Evolutionary conservation across 2,329 filamentous ascomycete genomes (phyloP), one percentile per base, ranked within the genome.

Genomic region (Aspergillus pseudotamarii): DNA sequence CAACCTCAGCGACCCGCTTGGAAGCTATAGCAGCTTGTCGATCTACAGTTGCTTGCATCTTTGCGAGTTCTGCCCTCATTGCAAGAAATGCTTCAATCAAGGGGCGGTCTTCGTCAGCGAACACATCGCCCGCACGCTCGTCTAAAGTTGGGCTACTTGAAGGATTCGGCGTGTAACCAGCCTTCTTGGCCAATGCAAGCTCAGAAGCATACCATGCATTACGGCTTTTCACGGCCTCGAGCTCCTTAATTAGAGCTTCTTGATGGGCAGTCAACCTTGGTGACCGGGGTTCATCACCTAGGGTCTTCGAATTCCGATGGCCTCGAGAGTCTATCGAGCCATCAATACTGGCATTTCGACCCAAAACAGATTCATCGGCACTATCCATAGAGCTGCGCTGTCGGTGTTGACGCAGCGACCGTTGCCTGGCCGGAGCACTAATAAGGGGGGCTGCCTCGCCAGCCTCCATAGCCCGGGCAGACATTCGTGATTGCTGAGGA

Each of bases 151-250:
- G 89, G 72, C 87, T 91, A 30, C 88, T 85, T 1, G 89, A 88
- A 3, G 88, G 82, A 66, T 87, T 93, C 19, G 92, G 86, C 8
- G 88, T 85, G 73, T 98, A 99, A 6, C 95, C 95, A 46, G 92
- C 88, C 78, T 97, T 97, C 57, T 91, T 89, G 8, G 95, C 96
- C 66, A 99, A 83, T 62, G 96, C 93, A 53, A 99, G 83, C 78
- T 99, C 95, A 0, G 94, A 97, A 9, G 93, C 93, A 77, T 96
- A 97, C 95, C 95, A 99, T 0, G 94, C 94, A 78, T 97, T 98
- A 58, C 91, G 88, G 73, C 91, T 95, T 72, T 92, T 92, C 4
- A 90, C 86, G 10, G 88, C 85, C 74, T 99, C 94, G 2, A 99
- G 84, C 75, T 99, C 95, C 75, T 95, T 94, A 16, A 92, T 83